Conservation (phyloP, 768 basidiomycete genomes). For the Plicaturopsis crispa region DNA sequence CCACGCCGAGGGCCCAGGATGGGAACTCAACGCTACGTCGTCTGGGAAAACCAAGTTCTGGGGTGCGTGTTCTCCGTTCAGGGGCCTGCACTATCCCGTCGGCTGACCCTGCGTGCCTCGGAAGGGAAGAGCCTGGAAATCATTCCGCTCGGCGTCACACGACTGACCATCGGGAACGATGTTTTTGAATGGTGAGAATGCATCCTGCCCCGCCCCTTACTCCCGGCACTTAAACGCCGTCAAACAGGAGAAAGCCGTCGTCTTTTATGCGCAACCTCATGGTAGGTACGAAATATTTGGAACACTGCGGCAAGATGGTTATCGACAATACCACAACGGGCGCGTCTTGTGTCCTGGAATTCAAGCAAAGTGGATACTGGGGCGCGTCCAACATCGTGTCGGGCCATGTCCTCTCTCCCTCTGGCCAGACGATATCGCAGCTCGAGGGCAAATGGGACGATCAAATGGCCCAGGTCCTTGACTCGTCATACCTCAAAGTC, state of each 20-base stretch:
- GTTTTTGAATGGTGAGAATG: constrained; percentile 59
- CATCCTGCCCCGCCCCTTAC: constrained; percentile 1
- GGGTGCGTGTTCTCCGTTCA: constrained; percentile 43
- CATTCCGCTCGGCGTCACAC: constrained; percentile 68
- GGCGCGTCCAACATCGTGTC: constrained; percentile 67
- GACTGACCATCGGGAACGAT: constrained; percentile 60
- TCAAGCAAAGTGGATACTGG: constrained; percentile 84
- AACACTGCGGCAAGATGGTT: constrained; percentile 74
- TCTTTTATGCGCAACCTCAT: constrained; percentile 86
- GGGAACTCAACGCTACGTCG: constrained; percentile 73
- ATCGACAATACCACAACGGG: constrained; percentile 56
- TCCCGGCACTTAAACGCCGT: constrained; percentile 3
- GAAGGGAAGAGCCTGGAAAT: constrained; percentile 89
- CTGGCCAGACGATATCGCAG: constrained; percentile 46
- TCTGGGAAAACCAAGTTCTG: constrained; percentile 84
- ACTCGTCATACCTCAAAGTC: constrained; percentile 60
- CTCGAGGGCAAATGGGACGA: constrained; percentile 93
- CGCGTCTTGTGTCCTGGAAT: constrained; percentile 65
- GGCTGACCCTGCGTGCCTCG: constrained; percentile 11
- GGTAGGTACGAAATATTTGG: constrained; percentile 87
- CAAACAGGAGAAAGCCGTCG: constrained; percentile 73
- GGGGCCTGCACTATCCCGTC: constrained; percentile 3
- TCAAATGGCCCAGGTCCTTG: constrained; percentile 60
- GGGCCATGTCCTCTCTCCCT: constrained; percentile 47
- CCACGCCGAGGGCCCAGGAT: constrained; percentile 73